A percentile compares a stretch with the other conserved stretches of the same genome.
phyloP scores from a whole-genome alignment of 2,329 filamentous ascomycete genomes.

The Penicillium aurantiogriseum region DNA sequence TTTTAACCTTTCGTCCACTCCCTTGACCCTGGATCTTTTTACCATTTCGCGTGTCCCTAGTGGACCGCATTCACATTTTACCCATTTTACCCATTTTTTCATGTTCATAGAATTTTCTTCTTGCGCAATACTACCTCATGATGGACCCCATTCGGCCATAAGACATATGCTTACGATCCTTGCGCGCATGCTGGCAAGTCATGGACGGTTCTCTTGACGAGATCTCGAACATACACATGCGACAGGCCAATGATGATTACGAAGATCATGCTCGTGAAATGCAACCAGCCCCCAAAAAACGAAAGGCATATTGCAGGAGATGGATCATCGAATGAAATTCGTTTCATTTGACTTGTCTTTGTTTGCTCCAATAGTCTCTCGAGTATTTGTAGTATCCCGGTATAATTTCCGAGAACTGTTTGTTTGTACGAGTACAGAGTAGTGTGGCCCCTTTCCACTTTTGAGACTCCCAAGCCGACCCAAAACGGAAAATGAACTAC shows the following conservation, averaged over 20 bases:
- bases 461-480: not conserved
- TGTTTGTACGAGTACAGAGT: not conserved
- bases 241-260: conserved; percentile 2
- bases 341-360: not conserved
- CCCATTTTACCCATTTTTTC: conserved; percentile 7
- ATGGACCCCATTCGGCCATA: conserved; percentile 10
- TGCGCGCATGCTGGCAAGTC: conserved; percentile 7
- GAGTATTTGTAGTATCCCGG: not conserved
- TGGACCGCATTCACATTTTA: conserved; percentile 14
- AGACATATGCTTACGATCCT: conserved; percentile 1
- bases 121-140: conserved; percentile 25
- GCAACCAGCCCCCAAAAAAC: not conserved
- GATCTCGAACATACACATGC: conserved; percentile 5
- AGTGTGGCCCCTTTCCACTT: not conserved
- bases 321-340: not conserved
- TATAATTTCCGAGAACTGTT: not conserved
- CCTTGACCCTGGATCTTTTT: conserved; percentile 9
- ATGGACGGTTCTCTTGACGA: conserved; percentile 5
- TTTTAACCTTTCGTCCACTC: conserved; percentile 19
- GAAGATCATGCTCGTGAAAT: conserved; percentile 3
- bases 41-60: conserved; percentile 18
- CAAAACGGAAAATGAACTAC: not conserved
- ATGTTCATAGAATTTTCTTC: conserved; percentile 15
- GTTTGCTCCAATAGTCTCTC: not conserved
- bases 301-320: not conserved